Evolutionary conservation across 352 stramenopile species (phyloP).

Genomic region (Pythium dissotocum): DNA sequence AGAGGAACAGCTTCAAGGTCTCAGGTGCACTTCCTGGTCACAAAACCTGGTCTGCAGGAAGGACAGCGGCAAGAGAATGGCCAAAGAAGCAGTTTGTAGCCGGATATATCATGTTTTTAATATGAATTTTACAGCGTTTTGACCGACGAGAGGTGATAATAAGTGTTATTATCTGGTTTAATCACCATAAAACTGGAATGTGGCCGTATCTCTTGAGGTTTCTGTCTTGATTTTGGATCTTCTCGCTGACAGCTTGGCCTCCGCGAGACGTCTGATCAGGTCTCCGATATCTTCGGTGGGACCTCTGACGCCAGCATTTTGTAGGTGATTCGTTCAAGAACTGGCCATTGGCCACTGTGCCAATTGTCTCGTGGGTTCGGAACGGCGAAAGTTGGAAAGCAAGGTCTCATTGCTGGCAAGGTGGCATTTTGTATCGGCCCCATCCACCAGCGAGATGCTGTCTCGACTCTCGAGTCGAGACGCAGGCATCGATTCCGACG

Average conservation of each 20-base stretch:
- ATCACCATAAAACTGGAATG: background rate
- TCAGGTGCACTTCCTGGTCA: background rate
- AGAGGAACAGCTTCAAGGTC: background rate
- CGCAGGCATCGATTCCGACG: too few relatives aligned
- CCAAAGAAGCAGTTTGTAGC: background rate
- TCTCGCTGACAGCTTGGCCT: background rate
- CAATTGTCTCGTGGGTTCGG: too few relatives aligned
- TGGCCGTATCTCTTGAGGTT: background rate
- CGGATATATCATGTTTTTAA: background rate
- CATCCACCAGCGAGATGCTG: too few relatives aligned
- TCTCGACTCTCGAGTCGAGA: too few relatives aligned
- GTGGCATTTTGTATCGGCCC: too few relatives aligned
- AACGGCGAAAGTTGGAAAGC: too few relatives aligned
- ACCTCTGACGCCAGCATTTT: too few relatives aligned
- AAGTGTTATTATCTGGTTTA: background rate
- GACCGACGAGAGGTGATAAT: background rate
- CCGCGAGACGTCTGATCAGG: background rate
- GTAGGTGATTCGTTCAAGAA: too few relatives aligned
- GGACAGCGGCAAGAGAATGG: background rate
- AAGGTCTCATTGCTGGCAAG: too few relatives aligned
- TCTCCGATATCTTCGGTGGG: too few relatives aligned
- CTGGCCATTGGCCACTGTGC: too few relatives aligned
- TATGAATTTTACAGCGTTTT: background rate
- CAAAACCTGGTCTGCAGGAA: constrained; percentile 1
- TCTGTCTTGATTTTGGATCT: background rate